Base-by-base conservation (phyloP, 768 basidiomycete species). In the Strobilomyces confusus region DNA sequence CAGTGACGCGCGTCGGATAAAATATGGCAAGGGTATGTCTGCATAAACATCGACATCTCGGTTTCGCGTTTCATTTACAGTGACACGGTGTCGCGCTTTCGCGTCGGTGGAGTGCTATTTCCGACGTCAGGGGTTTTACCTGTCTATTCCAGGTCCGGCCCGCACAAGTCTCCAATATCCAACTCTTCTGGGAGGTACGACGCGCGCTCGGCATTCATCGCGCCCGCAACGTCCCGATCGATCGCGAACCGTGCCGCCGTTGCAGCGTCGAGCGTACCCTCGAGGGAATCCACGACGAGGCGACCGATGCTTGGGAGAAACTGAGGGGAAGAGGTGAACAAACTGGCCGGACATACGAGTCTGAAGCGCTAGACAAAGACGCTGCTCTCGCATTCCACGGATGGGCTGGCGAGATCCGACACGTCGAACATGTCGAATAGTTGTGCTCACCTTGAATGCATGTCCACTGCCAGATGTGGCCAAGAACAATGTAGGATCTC, bases 391-490 rank as follows among this genome's bases (percentile, higher is more conserved):
- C n/a, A n/a, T n/a, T n/a, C n/a, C n/a, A n/a, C n/a, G n/a, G n/a
- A n/a, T n/a, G n/a, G n/a, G n/a, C n/a, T n/a, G n/a, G n/a, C n/a
- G 23, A 32, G 23, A 22, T 23, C 26, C 5, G 33, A 17, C 2
- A n/a, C 38, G 19, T 14, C 15, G 38, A 19, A 23, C 2, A 23
- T 22, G 19, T 26, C 1, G 7, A 11, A 26, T 9, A 3, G 53
- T 43, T 2, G 47, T 11, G 56, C 63, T 47, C 50, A 84, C 89
- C 80, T 95, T 94, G 77, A 82, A 94, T 0, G 83, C 91, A 69
- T 95, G 91, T 0, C 94, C 94, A 58, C 85, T 91, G 8, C 88
- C 95, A 17, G 82, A 90, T 1, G 95, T 95, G 1, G 93, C 95
- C 26, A 98, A 68, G 48, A 94, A 68, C 12, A 98, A 65, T 7